Conservation (phyloP, 2,329 filamentous ascomycete genomes). For the Colletotrichum paranaense region DNA sequence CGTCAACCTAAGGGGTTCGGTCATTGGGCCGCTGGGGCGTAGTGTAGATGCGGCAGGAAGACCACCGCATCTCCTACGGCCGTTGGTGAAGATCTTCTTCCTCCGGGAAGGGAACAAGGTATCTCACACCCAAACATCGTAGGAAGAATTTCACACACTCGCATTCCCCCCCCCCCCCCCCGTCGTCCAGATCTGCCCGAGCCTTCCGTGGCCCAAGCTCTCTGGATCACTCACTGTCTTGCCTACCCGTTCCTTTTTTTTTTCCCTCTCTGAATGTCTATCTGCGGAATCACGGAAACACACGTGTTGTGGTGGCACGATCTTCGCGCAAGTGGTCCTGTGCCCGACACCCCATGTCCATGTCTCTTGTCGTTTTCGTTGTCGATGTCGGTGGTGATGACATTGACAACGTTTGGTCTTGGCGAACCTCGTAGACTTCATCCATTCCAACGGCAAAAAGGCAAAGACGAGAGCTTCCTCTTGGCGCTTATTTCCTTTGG, state of each 20-base stretch:
- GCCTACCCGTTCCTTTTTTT: too few species aligned
- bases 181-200: slow-evolving; percentile 20
- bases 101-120: too few species aligned
- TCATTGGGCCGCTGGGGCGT: too few species aligned
- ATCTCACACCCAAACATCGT: too few species aligned
- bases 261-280: too few species aligned
- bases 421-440: neutral
- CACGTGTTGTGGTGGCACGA: neutral
- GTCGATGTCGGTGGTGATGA: neutral
- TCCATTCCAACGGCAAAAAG: neutral
- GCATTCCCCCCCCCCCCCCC: too few species aligned
- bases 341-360: neutral
- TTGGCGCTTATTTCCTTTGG: neutral
- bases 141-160: neutral
- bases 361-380: neutral
- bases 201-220: slow-evolving; percentile 20
- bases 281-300: too few species aligned
- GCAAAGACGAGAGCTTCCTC: too few species aligned
- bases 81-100: too few species aligned
- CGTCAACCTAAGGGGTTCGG: too few species aligned
- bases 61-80: too few species aligned
- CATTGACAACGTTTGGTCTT: neutral
- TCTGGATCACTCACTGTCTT: neutral
- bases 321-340: neutral
- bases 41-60: too few species aligned